These are phyloP conservation scores for Cryoendolithus antarcticus DNA, from an alignment of 2,329 filamentous ascomycete species.

Conservation along the genomic window DNA sequence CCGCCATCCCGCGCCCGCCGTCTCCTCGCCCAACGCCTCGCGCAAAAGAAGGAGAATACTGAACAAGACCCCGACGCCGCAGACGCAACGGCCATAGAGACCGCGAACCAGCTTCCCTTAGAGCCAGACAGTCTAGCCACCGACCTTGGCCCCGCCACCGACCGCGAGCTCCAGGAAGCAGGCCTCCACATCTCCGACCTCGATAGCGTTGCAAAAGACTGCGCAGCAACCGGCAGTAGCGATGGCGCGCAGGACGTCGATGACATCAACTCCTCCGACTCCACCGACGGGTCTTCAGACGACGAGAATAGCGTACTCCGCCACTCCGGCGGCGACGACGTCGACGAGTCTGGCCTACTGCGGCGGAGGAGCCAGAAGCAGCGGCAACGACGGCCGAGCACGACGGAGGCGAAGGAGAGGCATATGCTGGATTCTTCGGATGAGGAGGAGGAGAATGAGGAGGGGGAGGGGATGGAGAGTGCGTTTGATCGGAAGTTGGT, in stretches of 20 bases:
- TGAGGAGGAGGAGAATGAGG: constrained; percentile 20
- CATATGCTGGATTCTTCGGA: constrained; percentile 12
- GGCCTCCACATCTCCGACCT: constrained; percentile 16
- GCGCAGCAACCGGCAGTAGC: constrained; percentile 10
- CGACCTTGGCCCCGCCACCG: constrained; percentile 1
- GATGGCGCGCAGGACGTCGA: constrained; percentile 11
- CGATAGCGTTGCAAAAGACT: no score
- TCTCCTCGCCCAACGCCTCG: constrained; percentile 77
- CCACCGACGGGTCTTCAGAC: constrained; percentile 27
- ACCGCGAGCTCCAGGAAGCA: constrained; percentile 3
- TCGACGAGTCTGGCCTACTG: constrained; percentile 27
- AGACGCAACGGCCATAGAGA: constrained; percentile 19
- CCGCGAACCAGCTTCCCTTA: constrained; percentile 19
- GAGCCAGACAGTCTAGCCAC: constrained; percentile 14
- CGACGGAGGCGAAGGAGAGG: constrained; percentile 23
- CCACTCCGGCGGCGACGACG: constrained; percentile 29
- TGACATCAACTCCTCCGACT: constrained; percentile 15
- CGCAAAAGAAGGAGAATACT: constrained; percentile 33
- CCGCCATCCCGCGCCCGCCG: constrained; percentile 75
- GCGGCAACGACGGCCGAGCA: constrained; percentile 19
- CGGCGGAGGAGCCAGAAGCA: constrained; percentile 10
- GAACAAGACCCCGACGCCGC: constrained; percentile 20
- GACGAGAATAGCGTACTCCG: constrained; percentile 23
- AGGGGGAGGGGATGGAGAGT: constrained; percentile 5
- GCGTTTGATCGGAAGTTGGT: not conserved